Conservation (phyloP, 208 protist genomes). For the Trypanosoma mega region DNA sequence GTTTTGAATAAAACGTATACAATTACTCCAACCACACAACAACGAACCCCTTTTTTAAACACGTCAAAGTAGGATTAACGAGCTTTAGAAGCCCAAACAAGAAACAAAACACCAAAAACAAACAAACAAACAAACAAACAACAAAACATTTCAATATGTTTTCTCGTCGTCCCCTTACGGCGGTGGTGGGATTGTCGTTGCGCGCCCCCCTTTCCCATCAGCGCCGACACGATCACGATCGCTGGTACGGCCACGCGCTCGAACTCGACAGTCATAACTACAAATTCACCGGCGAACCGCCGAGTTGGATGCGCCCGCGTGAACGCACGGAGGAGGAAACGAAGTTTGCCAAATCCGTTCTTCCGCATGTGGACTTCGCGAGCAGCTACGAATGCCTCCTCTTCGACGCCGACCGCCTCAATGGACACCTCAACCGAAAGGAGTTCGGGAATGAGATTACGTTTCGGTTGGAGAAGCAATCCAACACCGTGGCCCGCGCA, state of each 20-base stretch:
- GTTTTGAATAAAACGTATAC: background rate
- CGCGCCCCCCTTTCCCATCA: conserved; percentile 40
- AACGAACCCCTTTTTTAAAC: conserved; percentile 12
- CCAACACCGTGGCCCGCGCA: conserved; percentile 82
- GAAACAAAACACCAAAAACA: too few relatives aligned
- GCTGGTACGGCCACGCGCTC: conserved; percentile 85
- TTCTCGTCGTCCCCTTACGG: conserved; percentile 50
- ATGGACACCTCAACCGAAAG: conserved; percentile 77
- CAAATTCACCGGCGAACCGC: conserved; percentile 80
- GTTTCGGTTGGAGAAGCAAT: conserved; percentile 84
- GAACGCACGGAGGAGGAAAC: conserved; percentile 83
- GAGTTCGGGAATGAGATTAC: conserved; percentile 88
- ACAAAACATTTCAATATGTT: too few relatives aligned
- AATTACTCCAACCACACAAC: too few relatives aligned
- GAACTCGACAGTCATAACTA: conserved; percentile 86
- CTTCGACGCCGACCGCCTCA: conserved; percentile 83
- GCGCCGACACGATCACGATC: conserved; percentile 75
- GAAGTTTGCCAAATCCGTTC: conserved; percentile 64
- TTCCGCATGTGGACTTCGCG: conserved; percentile 83
- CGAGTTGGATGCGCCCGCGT: conserved; percentile 68
- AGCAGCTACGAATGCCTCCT: conserved; percentile 81
- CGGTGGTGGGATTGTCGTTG: conserved; percentile 31
- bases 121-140: too few relatives aligned
- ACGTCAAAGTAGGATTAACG: too few relatives aligned
- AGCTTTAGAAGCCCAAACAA: too few relatives aligned